phyloP scores from a whole-genome alignment of 2,329 filamentous ascomycete species.

The Pseudocercospora musae region DNA sequence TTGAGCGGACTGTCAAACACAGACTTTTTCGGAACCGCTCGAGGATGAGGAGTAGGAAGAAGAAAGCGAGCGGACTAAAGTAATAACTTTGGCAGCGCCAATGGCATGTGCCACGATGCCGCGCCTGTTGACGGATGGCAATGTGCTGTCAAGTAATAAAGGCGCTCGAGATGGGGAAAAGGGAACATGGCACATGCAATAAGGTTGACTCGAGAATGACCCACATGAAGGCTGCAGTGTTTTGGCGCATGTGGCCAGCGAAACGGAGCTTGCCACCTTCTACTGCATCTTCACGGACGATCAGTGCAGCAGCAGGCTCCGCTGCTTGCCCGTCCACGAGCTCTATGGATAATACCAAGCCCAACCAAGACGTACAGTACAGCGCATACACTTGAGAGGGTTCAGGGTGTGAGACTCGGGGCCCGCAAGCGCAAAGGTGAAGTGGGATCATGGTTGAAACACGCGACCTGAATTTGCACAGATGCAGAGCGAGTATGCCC shows the following conservation, averaged over 20 bases:
- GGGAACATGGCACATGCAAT: neutral
- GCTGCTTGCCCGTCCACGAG: no score
- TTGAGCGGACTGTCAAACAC: neutral
- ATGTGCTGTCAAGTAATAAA: neutral
- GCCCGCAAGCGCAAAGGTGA: neutral
- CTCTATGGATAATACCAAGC: neutral
- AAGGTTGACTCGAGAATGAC: neutral
- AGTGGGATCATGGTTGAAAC: constrained; percentile 1
- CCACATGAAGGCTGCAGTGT: neutral
- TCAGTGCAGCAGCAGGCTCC: neutral
- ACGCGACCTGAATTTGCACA: neutral
- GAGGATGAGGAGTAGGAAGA: neutral
- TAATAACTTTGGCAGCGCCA: neutral
- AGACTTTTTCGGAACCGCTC: neutral
- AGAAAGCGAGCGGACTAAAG: neutral
- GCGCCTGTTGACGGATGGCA: neutral
- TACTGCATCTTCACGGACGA: neutral
- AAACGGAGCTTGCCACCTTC: neutral
- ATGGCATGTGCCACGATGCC: constrained; percentile 1
- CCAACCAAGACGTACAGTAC: neutral
- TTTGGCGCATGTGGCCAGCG: neutral
- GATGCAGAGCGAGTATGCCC: neutral
- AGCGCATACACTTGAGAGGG: neutral
- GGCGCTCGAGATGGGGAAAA: neutral
- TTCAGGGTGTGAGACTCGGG: neutral